Percentiles rank a stretch among this genome's conserved stretches.
Evolutionary conservation across 805 yeast genomes (phyloP).

Genomic region (Metschnikowia picachoensis): DNA sequence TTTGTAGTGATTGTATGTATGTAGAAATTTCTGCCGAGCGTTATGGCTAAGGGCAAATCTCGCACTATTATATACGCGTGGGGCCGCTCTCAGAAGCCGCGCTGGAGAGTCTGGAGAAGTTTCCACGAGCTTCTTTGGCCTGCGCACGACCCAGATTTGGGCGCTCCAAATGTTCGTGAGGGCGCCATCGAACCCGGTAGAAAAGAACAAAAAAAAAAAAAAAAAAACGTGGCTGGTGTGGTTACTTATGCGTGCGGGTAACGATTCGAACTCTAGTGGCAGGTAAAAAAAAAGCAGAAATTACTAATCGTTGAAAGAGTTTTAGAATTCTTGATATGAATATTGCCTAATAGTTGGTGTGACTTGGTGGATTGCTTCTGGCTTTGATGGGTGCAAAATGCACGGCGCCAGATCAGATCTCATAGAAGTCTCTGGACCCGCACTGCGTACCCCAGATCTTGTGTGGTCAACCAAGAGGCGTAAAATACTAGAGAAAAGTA

Average conservation of each 20-base stretch:
- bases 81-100: neutral
- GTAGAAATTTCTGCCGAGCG: neutral
- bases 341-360: no score
- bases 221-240: neutral
- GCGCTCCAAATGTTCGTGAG: neutral
- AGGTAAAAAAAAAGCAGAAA: neutral
- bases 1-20: neutral
- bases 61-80: constrained; percentile 2
- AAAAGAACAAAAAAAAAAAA: neutral
- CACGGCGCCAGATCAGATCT: no score
- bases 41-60: neutral
- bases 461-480: no score
- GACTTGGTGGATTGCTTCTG: no score
- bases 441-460: no score
- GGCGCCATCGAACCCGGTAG: neutral
- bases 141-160: constrained; percentile 5
- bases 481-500: no score
- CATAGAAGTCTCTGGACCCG: no score
- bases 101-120: constrained; percentile 16
- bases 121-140: constrained; percentile 31
- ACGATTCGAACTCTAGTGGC: neutral
- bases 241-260: neutral
- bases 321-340: no score
- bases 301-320: neutral
- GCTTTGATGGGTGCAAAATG: no score